A percentile compares a stretch with the other conserved stretches of the same genome.
These are phyloP conservation scores for Linum usitatissimum DNA, from an alignment of 345 rosid genomes.

Conservation along the genomic window DNA sequence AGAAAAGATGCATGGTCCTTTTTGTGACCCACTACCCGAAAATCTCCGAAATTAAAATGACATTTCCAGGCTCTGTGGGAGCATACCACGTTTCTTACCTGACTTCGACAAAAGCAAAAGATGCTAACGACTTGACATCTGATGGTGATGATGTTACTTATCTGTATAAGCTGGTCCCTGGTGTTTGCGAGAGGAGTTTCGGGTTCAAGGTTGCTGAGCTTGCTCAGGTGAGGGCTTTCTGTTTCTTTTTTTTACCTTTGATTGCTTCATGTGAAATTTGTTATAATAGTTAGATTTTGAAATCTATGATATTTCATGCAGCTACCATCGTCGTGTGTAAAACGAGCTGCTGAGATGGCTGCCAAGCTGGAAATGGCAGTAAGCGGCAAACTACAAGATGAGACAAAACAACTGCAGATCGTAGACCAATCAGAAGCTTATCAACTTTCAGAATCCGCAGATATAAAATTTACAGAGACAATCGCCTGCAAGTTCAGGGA, in stretches of 20 bases:
- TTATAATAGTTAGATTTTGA: neutral
- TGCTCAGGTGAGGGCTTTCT: conserved; percentile 48
- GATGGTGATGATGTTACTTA: conserved; percentile 65
- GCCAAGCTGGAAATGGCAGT: conserved; percentile 52
- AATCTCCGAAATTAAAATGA: conserved; percentile 45
- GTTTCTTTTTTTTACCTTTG: neutral
- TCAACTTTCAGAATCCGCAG: conserved; percentile 9
- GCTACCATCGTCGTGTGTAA: conserved; percentile 70
- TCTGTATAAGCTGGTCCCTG: conserved; percentile 73
- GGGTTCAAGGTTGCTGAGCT: conserved; percentile 89
- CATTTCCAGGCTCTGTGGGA: conserved; percentile 48
- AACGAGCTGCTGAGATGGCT: conserved; percentile 56
- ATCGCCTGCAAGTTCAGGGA: conserved; percentile 20
- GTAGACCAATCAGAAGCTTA: conserved; percentile 19
- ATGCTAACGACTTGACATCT: conserved; percentile 15
- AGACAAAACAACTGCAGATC: conserved; percentile 6
- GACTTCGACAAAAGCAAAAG: conserved; percentile 30
- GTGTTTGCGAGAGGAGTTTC: conserved; percentile 77
- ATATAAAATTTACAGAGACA: conserved; percentile 17
- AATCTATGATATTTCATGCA: conserved; percentile 18
- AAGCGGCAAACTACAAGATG: conserved; percentile 27
- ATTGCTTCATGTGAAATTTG: neutral
- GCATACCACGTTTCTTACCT: conserved; percentile 84
- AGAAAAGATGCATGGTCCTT: conserved; percentile 66
- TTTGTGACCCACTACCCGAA: conserved; percentile 95